A percentile compares a stretch with the other conserved stretches of the same genome.
phyloP scores from a whole-genome alignment of 2,329 filamentous ascomycete genomes.

The Nannizziopsis barbatae region DNA sequence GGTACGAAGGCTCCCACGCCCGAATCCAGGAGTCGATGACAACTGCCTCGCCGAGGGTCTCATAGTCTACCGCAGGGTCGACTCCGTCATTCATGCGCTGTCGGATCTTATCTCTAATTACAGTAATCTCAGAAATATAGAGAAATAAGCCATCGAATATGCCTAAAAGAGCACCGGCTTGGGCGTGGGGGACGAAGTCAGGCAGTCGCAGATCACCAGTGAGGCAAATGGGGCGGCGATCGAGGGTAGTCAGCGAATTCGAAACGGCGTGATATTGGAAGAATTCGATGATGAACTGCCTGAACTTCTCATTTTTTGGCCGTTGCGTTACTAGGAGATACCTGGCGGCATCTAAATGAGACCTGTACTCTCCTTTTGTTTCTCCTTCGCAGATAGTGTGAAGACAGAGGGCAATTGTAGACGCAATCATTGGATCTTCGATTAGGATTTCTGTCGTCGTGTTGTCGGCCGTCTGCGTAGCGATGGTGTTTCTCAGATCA shows the following conservation, averaged over 20 bases:
- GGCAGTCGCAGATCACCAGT: slow-evolving; percentile 45
- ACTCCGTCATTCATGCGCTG: slow-evolving; percentile 50
- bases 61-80: slow-evolving; percentile 62
- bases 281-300: slow-evolving; percentile 61
- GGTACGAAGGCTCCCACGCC: slow-evolving; percentile 57
- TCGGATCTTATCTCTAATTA: slow-evolving; percentile 63
- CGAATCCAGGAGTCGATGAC: slow-evolving; percentile 65
- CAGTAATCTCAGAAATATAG: slow-evolving; percentile 67
- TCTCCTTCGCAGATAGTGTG: slow-evolving; percentile 52
- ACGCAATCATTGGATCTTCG: slow-evolving; percentile 51
- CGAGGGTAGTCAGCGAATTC: slow-evolving; percentile 46
- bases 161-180: slow-evolving; percentile 56
- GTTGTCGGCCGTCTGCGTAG: slow-evolving; percentile 18
- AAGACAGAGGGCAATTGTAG: slow-evolving; percentile 49
- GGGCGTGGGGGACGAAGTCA: slow-evolving; percentile 44
- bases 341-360: slow-evolving; percentile 66
- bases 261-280: slow-evolving; percentile 69
- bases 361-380: slow-evolving; percentile 59
- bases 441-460: slow-evolving; percentile 31
- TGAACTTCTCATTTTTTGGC: slow-evolving; percentile 57
- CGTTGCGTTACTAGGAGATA: slow-evolving; percentile 52
- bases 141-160: slow-evolving; percentile 72
- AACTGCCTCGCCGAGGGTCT: slow-evolving; percentile 58
- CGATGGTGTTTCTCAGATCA: slow-evolving; percentile 33
- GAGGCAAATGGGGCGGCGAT: slow-evolving; percentile 43